Conservation (phyloP, 495 filamentous ascomycete species). For the Penicillium coprophilum region DNA sequence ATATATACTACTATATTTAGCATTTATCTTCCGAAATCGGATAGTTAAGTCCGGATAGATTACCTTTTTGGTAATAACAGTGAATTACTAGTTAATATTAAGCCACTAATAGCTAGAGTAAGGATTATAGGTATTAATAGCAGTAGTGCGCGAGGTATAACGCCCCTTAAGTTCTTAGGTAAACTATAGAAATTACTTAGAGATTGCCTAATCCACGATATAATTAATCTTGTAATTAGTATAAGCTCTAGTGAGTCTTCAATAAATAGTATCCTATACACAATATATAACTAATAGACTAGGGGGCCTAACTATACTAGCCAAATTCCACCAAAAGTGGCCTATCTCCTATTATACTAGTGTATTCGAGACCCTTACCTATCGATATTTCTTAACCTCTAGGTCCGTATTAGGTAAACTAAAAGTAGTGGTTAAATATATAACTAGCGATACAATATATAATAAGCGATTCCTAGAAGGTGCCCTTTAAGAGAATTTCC, state of each 20-base stretch:
- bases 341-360: slow-evolving; percentile 17
- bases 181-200: slow-evolving; percentile 26
- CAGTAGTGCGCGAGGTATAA: slow-evolving; percentile 29
- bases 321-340: slow-evolving; percentile 27
- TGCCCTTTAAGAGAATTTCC: slow-evolving; percentile 7
- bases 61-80: slow-evolving; percentile 20
- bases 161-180: slow-evolving; percentile 30
- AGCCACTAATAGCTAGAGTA: slow-evolving; percentile 31
- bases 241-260: slow-evolving; percentile 24
- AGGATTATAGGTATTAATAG: slow-evolving; percentile 34
- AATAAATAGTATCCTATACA: not conserved
- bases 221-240: slow-evolving; percentile 32
- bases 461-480: slow-evolving; percentile 3
- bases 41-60: slow-evolving; percentile 15
- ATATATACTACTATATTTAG: slow-evolving; percentile 24
- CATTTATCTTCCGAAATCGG: not conserved
- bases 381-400: slow-evolving; percentile 22
- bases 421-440: slow-evolving; percentile 11
- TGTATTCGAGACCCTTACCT: slow-evolving; percentile 25
- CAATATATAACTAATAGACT: not conserved
- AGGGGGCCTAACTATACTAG: slow-evolving; percentile 31
- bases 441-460: slow-evolving; percentile 7
- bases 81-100: slow-evolving; percentile 19
- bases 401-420: slow-evolving; percentile 4
- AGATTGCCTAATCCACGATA: slow-evolving; percentile 22